Evolutionary conservation across 1,139 yeast species (phyloP), one percentile per base, ranked within the genome.

Genomic region (Diutina siamensis): DNA sequence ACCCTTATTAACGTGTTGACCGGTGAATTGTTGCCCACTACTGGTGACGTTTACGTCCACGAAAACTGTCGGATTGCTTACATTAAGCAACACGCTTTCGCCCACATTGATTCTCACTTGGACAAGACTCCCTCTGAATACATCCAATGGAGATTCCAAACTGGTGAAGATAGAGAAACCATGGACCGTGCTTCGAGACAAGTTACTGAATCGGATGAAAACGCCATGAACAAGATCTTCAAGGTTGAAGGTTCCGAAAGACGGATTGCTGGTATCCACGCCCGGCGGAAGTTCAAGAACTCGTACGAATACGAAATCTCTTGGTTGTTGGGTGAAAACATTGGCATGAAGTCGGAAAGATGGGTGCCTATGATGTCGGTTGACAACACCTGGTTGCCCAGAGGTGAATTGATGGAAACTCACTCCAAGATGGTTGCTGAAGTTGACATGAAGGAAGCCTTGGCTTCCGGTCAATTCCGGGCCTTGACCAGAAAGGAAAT

Each of bases 151-250:
- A 89, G 98, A 82, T 92, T 89, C 97, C 98, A 92, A 79, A 92
- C 98, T 67, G 98, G 98, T 87, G 98, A 92, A 78, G 98, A 92
- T 74, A 87, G 98, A 79, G 98, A 92, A 80, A 92, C 98, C 74
- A 92, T 92, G 97, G 98, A 92, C 79, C 87, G 97, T 80, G 98
- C 98, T 69, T 87, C 94, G 71, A 87, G 98, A 81, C 94, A 84
- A 73, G 87, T 92, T 68, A 88, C 85, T 68, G 98, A 92, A 76
- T 76, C 78, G 61, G 98, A 92, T 75, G 97, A 89, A 78, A 80
- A 82, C 72, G 86, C 94, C 68, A 92, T 92, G 98, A 88, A 89
- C 92, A 92, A 89, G 82, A 83, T 92, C 74, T 92, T 88, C 89
- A 88, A 85, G 82, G 79, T 92, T 65, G 98, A 92, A 72, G 96